Evolutionary conservation across 805 yeast genomes (phyloP).

Genomic region (Naumovozyma dairenensis): DNA sequence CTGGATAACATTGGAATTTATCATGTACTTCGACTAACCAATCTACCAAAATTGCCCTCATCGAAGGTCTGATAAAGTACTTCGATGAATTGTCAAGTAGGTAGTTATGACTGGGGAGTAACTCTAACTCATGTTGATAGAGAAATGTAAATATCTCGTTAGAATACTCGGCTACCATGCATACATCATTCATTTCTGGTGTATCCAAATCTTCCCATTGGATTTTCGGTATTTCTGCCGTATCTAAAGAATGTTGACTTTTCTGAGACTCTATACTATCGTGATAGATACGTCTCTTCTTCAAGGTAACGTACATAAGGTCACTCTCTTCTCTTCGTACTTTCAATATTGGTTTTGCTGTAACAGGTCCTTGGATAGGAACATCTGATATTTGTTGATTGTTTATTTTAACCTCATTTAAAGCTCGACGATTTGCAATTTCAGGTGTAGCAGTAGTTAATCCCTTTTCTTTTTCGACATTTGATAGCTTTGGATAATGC

Average conservation of each 20-base stretch:
- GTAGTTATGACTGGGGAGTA: constrained; percentile 49
- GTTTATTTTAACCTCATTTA: neutral
- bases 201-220: constrained; percentile 71
- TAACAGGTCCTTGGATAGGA: neutral
- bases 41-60: constrained; percentile 83
- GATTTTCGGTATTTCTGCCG: constrained; percentile 25
- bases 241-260: neutral
- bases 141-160: constrained; percentile 76
- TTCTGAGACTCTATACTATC: neutral
- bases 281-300: neutral
- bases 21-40: constrained; percentile 89
- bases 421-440: neutral
- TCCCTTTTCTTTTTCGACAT: no score
- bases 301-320: neutral
- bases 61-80: constrained; percentile 61
- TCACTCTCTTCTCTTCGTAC: neutral
- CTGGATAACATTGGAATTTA: constrained; percentile 76
- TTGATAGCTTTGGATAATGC: no score
- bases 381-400: neutral
- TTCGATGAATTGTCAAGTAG: constrained; percentile 36
- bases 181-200: constrained; percentile 69
- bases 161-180: constrained; percentile 91
- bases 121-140: constrained; percentile 58
- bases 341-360: neutral
- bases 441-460: neutral